These are phyloP conservation scores for Diddensiella caesifluorescens DNA, from an alignment of 805 yeast species.

Conservation along the genomic window DNA sequence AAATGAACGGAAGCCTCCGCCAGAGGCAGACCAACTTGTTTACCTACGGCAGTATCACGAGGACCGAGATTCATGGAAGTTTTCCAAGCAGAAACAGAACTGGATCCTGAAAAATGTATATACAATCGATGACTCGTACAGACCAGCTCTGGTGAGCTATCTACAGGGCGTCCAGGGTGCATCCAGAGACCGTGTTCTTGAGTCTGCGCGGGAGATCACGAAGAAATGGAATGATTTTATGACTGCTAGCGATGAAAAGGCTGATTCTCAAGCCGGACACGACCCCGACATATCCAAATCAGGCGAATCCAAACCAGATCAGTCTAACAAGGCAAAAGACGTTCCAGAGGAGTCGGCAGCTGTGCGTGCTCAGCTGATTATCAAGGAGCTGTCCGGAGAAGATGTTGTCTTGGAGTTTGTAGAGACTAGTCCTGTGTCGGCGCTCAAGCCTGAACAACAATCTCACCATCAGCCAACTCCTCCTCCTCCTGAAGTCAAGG, in stretches of 20 bases:
- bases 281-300: conserved; percentile 35
- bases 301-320: conserved; percentile 1
- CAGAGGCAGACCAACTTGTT: conserved; percentile 68
- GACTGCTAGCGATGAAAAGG: conserved; percentile 15
- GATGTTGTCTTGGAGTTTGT: conserved; percentile 15
- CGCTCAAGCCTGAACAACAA: conserved; percentile 4
- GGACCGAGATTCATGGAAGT: conserved; percentile 67
- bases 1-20: conserved; percentile 59
- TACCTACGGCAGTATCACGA: conserved; percentile 55
- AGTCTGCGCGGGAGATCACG: conserved; percentile 43
- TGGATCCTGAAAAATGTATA: conserved; percentile 68
- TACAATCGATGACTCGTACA: conserved; percentile 49
- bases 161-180: conserved; percentile 66
- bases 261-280: conserved; percentile 20
- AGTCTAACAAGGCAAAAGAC: background rate
- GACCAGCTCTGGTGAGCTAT: conserved; percentile 45
- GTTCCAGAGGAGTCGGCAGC: conserved; percentile 26
- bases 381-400: conserved; percentile 18
- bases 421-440: no score
- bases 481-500: conserved; percentile 6
- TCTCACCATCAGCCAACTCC: conserved; percentile 9
- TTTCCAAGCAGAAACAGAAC: conserved; percentile 80
- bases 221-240: conserved; percentile 52
- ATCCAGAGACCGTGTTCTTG: conserved; percentile 51
- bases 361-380: conserved; percentile 20